Percentiles rank a stretch among this genome's conserved stretches.
Evolutionary conservation across 148 eudicot genomes (phyloP).

Genomic region (Beta vulgaris): DNA sequence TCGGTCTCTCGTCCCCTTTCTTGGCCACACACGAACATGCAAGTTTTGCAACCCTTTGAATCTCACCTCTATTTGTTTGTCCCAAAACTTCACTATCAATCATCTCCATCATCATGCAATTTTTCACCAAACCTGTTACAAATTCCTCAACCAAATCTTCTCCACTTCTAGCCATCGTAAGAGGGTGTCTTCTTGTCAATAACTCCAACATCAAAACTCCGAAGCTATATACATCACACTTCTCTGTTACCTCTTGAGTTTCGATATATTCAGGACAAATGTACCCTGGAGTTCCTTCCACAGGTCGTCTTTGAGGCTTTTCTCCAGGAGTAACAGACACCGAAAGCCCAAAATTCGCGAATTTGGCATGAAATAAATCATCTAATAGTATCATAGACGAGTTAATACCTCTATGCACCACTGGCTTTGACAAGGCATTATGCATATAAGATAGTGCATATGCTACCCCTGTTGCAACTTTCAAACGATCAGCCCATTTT

Average conservation of each 20-base stretch:
- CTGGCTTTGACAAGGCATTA: constrained; percentile 24
- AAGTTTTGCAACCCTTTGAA: constrained; percentile 8
- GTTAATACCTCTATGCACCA: constrained; percentile 34
- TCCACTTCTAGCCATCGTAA: constrained; percentile 8
- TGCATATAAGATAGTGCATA: constrained; percentile 35
- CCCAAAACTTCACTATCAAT: constrained; percentile 15
- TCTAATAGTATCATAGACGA: constrained; percentile 23
- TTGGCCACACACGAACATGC: constrained; percentile 21
- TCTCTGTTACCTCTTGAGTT: constrained; percentile 30
- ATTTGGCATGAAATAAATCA: constrained; percentile 10
- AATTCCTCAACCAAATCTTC: constrained; percentile 29
- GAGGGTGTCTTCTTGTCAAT: constrained; percentile 10
- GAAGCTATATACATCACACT: constrained; percentile 35
- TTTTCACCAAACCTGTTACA: constrained; percentile 8
- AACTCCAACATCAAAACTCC: constrained; percentile 35
- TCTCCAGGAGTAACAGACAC: constrained; percentile 17
- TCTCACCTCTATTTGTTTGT: constrained; percentile 7
- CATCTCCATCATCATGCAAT: constrained; percentile 16
- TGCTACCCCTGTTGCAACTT: constrained; percentile 17
- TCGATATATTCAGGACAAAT: constrained; percentile 29
- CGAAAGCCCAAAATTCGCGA: constrained; percentile 26
- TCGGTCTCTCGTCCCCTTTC: constrained; percentile 29
- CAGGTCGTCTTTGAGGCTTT: constrained; percentile 13
- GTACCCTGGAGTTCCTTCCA: constrained; percentile 30
- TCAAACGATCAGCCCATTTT: not conserved